Evolutionary conservation across 768 basidiomycete genomes (phyloP).

Genomic region (Tulasnella sp.): DNA sequence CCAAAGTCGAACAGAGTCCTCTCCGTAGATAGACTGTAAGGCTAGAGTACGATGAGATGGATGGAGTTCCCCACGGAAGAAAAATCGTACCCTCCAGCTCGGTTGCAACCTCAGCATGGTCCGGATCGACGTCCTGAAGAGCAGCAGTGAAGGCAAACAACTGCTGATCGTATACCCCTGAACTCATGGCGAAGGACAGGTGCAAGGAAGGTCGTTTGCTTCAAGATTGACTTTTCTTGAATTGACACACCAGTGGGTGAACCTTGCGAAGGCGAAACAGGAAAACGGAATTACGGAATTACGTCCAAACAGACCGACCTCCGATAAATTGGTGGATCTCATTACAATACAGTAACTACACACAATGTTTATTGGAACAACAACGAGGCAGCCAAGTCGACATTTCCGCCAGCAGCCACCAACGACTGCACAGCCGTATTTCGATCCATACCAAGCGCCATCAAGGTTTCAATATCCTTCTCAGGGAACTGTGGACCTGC

Average conservation of each 20-base stretch:
- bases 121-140: constrained; percentile 28
- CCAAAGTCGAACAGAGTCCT: constrained; percentile 56
- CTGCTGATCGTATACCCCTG: background rate
- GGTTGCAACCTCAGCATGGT: constrained; percentile 39
- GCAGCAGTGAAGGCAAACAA: constrained; percentile 7
- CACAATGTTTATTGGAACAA: constrained; percentile 44
- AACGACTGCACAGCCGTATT: constrained; percentile 71
- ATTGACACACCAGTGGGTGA: no score
- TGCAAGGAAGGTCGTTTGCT: background rate
- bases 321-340: background rate
- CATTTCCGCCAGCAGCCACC: constrained; percentile 73
- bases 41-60: constrained; percentile 35
- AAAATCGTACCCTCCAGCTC: constrained; percentile 40
- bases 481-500: constrained; percentile 43
- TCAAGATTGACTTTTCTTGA: background rate
- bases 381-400: constrained; percentile 81
- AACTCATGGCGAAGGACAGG: background rate
- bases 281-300: background rate
- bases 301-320: background rate
- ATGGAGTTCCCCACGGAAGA: background rate
- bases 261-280: no score
- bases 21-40: constrained; percentile 77
- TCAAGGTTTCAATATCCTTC: constrained; percentile 50
- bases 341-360: background rate
- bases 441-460: constrained; percentile 68